These are phyloP conservation scores for Aspergillus amoenus DNA, from an alignment of 2,329 filamentous ascomycete genomes.

Conservation along the genomic window DNA sequence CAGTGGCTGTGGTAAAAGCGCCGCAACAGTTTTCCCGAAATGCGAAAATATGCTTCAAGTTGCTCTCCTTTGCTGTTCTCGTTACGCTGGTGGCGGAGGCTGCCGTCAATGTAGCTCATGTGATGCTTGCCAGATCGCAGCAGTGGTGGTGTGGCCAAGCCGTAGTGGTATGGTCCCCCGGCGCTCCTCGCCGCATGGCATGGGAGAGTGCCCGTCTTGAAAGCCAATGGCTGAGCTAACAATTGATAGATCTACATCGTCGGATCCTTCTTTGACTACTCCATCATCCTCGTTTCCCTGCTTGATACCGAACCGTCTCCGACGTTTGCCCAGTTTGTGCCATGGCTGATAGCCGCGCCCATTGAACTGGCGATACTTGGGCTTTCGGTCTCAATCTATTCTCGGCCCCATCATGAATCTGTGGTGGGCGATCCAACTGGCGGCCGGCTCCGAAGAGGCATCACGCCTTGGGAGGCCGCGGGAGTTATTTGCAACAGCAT, in stretches of 20 bases:
- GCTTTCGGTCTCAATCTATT: slow-evolving; percentile 68
- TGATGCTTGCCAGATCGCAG: slow-evolving; percentile 63
- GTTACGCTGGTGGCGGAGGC: slow-evolving; percentile 75
- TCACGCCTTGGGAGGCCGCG: slow-evolving; percentile 45
- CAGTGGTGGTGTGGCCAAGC: slow-evolving; percentile 82
- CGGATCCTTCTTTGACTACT: slow-evolving; percentile 82
- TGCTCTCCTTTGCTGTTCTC: slow-evolving; percentile 68
- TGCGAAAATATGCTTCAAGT: slow-evolving; percentile 72
- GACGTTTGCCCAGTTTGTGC: slow-evolving; percentile 72
- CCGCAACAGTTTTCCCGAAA: slow-evolving; percentile 61
- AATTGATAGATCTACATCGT: slow-evolving; percentile 72
- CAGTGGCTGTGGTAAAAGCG: slow-evolving; percentile 50
- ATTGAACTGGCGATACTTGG: slow-evolving; percentile 73
- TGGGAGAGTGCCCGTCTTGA: neutral
- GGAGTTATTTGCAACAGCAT: slow-evolving; percentile 59
- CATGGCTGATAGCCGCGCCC: slow-evolving; percentile 72
- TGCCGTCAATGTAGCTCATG: slow-evolving; percentile 70
- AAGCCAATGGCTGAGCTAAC: slow-evolving; percentile 7
- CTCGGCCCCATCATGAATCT: slow-evolving; percentile 64
- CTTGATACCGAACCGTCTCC: slow-evolving; percentile 81
- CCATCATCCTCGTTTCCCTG: slow-evolving; percentile 80
- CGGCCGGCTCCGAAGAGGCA: slow-evolving; percentile 39
- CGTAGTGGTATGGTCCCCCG: slow-evolving; percentile 61
- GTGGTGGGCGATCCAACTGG: slow-evolving; percentile 50
- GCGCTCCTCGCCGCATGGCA: neutral